Base-by-base conservation (phyloP, 768 basidiomycete species). In the Mycena sanguinolenta region DNA sequence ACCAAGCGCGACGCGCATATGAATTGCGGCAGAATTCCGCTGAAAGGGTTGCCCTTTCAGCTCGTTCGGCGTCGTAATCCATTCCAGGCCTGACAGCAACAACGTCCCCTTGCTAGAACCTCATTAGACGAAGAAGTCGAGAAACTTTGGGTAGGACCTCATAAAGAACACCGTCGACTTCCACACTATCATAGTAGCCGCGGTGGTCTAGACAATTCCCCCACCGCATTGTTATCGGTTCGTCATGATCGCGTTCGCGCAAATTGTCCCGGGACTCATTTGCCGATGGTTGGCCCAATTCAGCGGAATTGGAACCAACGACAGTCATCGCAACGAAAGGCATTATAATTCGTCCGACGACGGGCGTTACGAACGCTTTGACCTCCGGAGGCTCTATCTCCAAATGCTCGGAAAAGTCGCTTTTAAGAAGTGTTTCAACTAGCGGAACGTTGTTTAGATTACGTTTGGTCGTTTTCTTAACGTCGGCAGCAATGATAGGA, bases 1-100 rank as follows among this genome's bases (percentile, higher is more conserved):
- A 71, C 70, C 70, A 71, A 27, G 63, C 70, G 5, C 39, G 52
- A 25, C 58, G 49, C 13, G 65, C 70, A 58, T 71, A 71, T 0
- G 49, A 10, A 36, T 71, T 71, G 27, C 1, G 16, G n/a, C 70
- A 71, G 17, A 49, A 67, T 19, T 58, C 12, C 17, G 23, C 49
- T 0, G 54, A 34, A 17, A 39, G 17, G 10, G 14, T 13, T 5
- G 58, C 59, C 14, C 53, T 34, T 25, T 55, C 34, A 17, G 52
- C 63, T 52, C 70, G 13, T 27, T 71, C 46, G 10, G 14, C 14
- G 23, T 67, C 65, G 2, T 21, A 30, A 10, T 71, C 70, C 7
- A 58, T 46, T 4, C 65, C 65, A 4, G 49, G 60, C 4, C 58
- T 58, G 19, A 71, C 70, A 9, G 65, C 38, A 23, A 67, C 70